phyloP scores from a whole-genome alignment of 805 yeast species.

The Ogataea glucozyma region DNA sequence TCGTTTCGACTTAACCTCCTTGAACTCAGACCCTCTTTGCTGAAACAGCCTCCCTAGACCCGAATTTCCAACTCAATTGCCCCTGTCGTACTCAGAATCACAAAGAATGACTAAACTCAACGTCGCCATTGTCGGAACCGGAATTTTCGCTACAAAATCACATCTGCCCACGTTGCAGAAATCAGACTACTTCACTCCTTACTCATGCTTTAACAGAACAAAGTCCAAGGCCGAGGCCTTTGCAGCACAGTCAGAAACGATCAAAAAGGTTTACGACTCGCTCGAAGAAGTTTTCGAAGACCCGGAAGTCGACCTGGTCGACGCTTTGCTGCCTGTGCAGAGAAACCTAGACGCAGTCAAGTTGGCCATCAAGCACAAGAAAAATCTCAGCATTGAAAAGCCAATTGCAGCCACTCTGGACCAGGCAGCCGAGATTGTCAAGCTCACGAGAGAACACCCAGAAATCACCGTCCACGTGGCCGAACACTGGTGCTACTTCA shows the following conservation, averaged over 20 bases:
- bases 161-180: slow-evolving; percentile 75
- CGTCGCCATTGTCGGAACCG: slow-evolving; percentile 76
- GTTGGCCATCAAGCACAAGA: slow-evolving; percentile 68
- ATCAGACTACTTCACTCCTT: slow-evolving; percentile 49
- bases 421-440: slow-evolving; percentile 80
- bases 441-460: slow-evolving; percentile 58
- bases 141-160: slow-evolving; percentile 82
- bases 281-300: slow-evolving; percentile 68
- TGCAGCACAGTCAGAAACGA: slow-evolving; percentile 61
- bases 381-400: slow-evolving; percentile 83
- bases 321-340: slow-evolving; percentile 89
- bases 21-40: too few relatives aligned
- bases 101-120: slow-evolving; percentile 36
- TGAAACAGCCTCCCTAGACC: too few relatives aligned
- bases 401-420: slow-evolving; percentile 86
- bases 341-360: slow-evolving; percentile 67
- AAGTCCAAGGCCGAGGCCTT: slow-evolving; percentile 78
- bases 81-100: background rate
- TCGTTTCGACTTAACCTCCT: too few relatives aligned
- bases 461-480: slow-evolving; percentile 68
- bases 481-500: slow-evolving; percentile 83
- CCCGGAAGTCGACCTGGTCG: slow-evolving; percentile 71
- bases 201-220: slow-evolving; percentile 82
- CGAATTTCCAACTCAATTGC: too few relatives aligned
- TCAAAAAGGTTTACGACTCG: slow-evolving; percentile 54